A percentile compares a stretch with the other conserved stretches of the same genome.
phyloP scores from a whole-genome alignment of 2,329 filamentous ascomycete genomes.

The Dothideomycetes sp. region DNA sequence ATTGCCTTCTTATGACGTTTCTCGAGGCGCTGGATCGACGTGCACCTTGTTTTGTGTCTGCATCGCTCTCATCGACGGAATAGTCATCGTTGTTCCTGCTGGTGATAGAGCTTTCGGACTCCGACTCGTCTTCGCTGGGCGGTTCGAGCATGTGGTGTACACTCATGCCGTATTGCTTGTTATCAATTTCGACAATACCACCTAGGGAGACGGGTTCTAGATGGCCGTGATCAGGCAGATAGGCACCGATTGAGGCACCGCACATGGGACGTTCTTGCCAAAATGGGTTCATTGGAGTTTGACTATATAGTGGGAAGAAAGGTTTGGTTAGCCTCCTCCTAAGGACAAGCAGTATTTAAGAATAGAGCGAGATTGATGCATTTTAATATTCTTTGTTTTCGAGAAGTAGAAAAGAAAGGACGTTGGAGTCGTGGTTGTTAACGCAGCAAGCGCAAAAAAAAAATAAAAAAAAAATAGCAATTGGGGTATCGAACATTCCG shows the following conservation, averaged over 20 bases:
- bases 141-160: slow-evolving; percentile 90
- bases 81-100: slow-evolving; percentile 33
- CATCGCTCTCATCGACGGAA: slow-evolving; percentile 40
- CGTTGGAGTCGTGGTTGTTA: too few species aligned
- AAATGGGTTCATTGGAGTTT: slow-evolving; percentile 48
- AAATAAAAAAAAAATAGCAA: neutral
- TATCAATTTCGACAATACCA: slow-evolving; percentile 73
- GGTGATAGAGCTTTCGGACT: slow-evolving; percentile 29
- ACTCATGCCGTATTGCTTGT: slow-evolving; percentile 79
- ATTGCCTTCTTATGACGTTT: too few species aligned
- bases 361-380: too few species aligned
- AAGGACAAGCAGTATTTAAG: too few species aligned
- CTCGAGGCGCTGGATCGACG: slow-evolving; percentile 33
- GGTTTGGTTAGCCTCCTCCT: too few species aligned
- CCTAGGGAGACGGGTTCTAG: slow-evolving; percentile 86
- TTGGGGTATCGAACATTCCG: slow-evolving; percentile 10
- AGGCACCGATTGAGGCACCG: slow-evolving; percentile 88
- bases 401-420: too few species aligned
- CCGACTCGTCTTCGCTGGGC: slow-evolving; percentile 43
- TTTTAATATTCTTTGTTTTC: too few species aligned
- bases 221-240: slow-evolving; percentile 66
- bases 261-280: slow-evolving; percentile 73
- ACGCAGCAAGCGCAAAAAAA: too few species aligned
- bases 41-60: slow-evolving; percentile 20
- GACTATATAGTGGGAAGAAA: too few species aligned